phyloP scores from a whole-genome alignment of 129 eudicot species.

The Heracleum sosnowskyi region DNA sequence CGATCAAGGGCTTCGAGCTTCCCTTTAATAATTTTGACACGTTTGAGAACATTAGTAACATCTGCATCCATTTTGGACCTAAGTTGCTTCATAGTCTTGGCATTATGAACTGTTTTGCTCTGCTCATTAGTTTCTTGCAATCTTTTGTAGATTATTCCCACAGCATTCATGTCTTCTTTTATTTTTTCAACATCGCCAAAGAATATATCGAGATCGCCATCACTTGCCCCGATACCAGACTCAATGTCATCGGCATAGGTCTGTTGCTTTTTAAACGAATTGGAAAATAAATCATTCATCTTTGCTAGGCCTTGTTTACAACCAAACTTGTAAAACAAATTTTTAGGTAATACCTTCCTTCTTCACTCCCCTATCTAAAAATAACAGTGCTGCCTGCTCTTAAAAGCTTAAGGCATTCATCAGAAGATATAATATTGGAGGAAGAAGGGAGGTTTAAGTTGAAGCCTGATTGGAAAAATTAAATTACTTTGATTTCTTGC shows the following conservation, averaged over 20 bases:
- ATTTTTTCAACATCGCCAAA: constrained; percentile 78
- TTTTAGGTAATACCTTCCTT: constrained; percentile 16
- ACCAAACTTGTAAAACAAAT: background rate
- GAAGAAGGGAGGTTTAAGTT: constrained; percentile 43
- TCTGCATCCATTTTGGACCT: constrained; percentile 71
- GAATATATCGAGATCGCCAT: constrained; percentile 59
- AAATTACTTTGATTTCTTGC: constrained; percentile 13
- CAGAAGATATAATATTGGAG: constrained; percentile 12
- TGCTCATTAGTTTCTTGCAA: constrained; percentile 73
- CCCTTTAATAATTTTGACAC: constrained; percentile 58
- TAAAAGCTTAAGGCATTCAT: constrained; percentile 2
- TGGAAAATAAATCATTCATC: constrained; percentile 85
- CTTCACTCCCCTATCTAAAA: constrained; percentile 14
- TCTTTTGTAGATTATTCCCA: constrained; percentile 57
- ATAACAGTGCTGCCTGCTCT: background rate
- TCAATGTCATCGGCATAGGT: constrained; percentile 48
- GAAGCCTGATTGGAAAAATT: background rate
- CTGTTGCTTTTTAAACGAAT: constrained; percentile 51
- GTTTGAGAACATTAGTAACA: constrained; percentile 59
- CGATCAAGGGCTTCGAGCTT: constrained; percentile 74
- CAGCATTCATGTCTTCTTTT: constrained; percentile 62
- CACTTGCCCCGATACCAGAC: constrained; percentile 24
- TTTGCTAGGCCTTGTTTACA: constrained; percentile 9
- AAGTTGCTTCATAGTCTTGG: constrained; percentile 58
- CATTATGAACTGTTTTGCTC: constrained; percentile 58